A percentile compares a stretch with the other conserved stretches of the same genome.
Evolutionary conservation across 495 filamentous ascomycete genomes (phyloP).

Genomic region (Podospora bellae-mahoneyi): DNA sequence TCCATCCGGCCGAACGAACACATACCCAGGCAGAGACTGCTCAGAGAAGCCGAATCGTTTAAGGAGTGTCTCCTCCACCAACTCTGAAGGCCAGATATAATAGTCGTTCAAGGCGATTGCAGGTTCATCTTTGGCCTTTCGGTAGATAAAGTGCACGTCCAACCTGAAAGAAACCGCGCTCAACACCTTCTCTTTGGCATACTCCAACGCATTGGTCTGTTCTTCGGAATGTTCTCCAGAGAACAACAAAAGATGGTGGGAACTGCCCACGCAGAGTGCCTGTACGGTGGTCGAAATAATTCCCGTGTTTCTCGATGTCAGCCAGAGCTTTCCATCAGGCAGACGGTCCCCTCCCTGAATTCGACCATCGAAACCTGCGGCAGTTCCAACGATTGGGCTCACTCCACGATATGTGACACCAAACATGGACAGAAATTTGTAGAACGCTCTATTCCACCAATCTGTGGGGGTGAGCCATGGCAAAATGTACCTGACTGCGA

Average conservation of each 20-base stretch:
- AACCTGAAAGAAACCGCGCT: background rate
- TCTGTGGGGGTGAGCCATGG: slow-evolving; percentile 29
- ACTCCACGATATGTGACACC: background rate
- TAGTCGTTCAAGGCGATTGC: background rate
- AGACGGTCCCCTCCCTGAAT: background rate
- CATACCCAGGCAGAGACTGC: slow-evolving; percentile 27
- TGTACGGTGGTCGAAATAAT: slow-evolving; percentile 27
- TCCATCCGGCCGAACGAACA: slow-evolving; percentile 41
- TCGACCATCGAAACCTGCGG: background rate
- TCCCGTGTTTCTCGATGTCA: slow-evolving; percentile 20
- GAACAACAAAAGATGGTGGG: slow-evolving; percentile 38
- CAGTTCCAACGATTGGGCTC: background rate
- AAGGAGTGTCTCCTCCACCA: slow-evolving; percentile 16
- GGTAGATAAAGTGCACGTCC: background rate
- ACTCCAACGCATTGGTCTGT: background rate
- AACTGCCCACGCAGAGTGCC: slow-evolving; percentile 25
- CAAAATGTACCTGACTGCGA: slow-evolving; percentile 34
- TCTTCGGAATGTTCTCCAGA: background rate
- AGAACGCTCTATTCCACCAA: background rate
- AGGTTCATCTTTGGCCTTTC: background rate
- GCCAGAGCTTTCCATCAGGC: background rate
- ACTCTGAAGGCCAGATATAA: background rate
- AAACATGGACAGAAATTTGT: slow-evolving; percentile 31
- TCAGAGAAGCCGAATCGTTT: slow-evolving; percentile 33
- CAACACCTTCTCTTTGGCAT: background rate